These are phyloP conservation scores for Zymoseptoria ardabiliae DNA, from an alignment of 2,329 filamentous ascomycete genomes.

Conservation along the genomic window DNA sequence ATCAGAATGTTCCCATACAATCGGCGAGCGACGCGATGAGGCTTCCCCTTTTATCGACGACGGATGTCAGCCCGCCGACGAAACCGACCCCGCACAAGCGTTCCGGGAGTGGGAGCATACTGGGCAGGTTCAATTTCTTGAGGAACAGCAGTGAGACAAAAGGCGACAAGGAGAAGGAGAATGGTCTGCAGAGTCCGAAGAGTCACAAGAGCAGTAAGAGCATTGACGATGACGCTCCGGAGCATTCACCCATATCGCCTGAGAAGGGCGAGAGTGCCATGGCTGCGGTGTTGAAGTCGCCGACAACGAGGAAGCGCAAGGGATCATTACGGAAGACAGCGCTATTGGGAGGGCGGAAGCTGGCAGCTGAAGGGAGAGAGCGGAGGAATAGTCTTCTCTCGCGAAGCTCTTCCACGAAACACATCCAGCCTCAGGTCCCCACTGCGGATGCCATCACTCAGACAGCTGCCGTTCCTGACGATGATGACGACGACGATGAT, in stretches of 20 bases:
- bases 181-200: slow-evolving; percentile 22
- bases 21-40: slow-evolving; percentile 18
- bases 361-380: slow-evolving; percentile 51
- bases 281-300: slow-evolving; percentile 21
- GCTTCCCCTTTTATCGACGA: slow-evolving; percentile 17
- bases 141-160: slow-evolving; percentile 39
- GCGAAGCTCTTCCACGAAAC: slow-evolving; percentile 27
- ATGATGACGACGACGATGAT: slow-evolving; percentile 2
- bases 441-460: slow-evolving; percentile 16
- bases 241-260: slow-evolving; percentile 12
- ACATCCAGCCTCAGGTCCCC: slow-evolving; percentile 11
- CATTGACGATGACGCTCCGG: slow-evolving; percentile 27
- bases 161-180: slow-evolving; percentile 24
- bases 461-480: background rate
- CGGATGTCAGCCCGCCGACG: slow-evolving; percentile 4
- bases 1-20: slow-evolving; percentile 7
- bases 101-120: slow-evolving; percentile 55
- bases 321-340: slow-evolving; percentile 85
- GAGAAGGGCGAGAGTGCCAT: slow-evolving; percentile 23
- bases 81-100: slow-evolving; percentile 39
- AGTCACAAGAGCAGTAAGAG: slow-evolving; percentile 22
- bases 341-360: slow-evolving; percentile 62
- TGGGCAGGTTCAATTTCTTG: slow-evolving; percentile 65
- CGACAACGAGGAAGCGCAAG: slow-evolving; percentile 59
- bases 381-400: slow-evolving; percentile 34